A percentile compares a stretch with the other conserved stretches of the same genome.
phyloP scores from a whole-genome alignment of 441 rosid genomes.

The Dalechampia spathulata region DNA sequence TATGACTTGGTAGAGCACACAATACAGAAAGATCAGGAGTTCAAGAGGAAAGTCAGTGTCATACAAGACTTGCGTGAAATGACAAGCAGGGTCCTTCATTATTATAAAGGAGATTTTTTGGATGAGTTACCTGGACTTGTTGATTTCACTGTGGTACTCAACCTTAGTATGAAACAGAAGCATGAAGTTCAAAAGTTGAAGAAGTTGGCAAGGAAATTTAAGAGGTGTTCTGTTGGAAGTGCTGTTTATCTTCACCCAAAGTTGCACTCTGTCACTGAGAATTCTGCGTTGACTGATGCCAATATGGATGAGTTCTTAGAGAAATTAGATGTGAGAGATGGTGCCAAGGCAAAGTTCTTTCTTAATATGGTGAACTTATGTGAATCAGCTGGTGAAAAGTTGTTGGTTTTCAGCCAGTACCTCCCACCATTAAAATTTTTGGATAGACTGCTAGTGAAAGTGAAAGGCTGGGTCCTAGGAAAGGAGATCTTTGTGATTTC shows the following conservation, averaged over 20 bases:
- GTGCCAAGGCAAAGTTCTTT: constrained; percentile 71
- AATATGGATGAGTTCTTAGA: constrained; percentile 37
- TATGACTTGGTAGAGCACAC: constrained; percentile 65
- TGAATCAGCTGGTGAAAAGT: constrained; percentile 54
- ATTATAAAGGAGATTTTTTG: constrained; percentile 75
- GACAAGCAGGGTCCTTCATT: constrained; percentile 73
- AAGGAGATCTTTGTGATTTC: constrained; percentile 61
- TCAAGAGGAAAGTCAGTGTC: constrained; percentile 44
- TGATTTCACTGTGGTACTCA: constrained; percentile 67
- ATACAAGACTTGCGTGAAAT: constrained; percentile 75
- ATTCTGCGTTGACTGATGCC: constrained; percentile 22
- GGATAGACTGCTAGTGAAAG: constrained; percentile 42
- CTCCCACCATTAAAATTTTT: constrained; percentile 58
- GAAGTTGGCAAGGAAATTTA: constrained; percentile 33
- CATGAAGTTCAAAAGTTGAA: constrained; percentile 35
- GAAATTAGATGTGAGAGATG: constrained; percentile 37
- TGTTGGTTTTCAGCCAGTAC: constrained; percentile 79
- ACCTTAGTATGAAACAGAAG: constrained; percentile 49
- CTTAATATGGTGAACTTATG: constrained; percentile 54
- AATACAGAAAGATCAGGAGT: constrained; percentile 39
- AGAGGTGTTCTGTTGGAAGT: constrained; percentile 35
- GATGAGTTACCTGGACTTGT: constrained; percentile 83
- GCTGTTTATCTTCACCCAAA: constrained; percentile 42
- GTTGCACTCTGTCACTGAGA: constrained; percentile 22
- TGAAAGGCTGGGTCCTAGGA: constrained; percentile 53